These are phyloP conservation scores for Kurtzmaniella quercitrusa DNA, from an alignment of 1,139 yeast species.

Conservation along the genomic window DNA sequence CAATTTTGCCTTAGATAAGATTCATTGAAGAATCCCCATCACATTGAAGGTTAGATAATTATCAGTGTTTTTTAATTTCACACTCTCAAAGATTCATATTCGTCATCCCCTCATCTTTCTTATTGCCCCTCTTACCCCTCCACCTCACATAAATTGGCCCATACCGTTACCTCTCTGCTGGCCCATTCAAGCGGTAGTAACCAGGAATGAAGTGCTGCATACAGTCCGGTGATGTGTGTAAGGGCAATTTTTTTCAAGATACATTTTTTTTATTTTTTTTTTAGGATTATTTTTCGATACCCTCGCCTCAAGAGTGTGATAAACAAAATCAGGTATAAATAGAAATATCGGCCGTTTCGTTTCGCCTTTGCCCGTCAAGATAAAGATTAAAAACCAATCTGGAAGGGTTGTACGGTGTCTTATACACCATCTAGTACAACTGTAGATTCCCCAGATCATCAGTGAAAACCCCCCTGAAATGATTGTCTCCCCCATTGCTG, in stretches of 20 bases:
- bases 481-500: slow-evolving; percentile 5
- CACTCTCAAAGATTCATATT: no score
- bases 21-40: no score
- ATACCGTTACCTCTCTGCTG: no score
- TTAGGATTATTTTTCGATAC: no score
- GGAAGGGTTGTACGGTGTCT: background rate
- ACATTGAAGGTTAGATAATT: no score
- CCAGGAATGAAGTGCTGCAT: background rate
- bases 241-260: background rate
- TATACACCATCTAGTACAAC: background rate
- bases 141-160: no score
- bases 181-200: no score
- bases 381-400: background rate
- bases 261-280: background rate
- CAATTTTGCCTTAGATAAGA: no score
- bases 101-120: no score
- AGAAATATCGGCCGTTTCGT: background rate
- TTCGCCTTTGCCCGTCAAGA: background rate
- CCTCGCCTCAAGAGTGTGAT: background rate
- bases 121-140: no score
- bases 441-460: background rate
- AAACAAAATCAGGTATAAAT: background rate
- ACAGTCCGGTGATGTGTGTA: background rate
- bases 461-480: background rate
- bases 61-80: no score